These are phyloP conservation scores for Saccharomycopsis malanga DNA, from an alignment of 805 yeast species.

Conservation along the genomic window DNA sequence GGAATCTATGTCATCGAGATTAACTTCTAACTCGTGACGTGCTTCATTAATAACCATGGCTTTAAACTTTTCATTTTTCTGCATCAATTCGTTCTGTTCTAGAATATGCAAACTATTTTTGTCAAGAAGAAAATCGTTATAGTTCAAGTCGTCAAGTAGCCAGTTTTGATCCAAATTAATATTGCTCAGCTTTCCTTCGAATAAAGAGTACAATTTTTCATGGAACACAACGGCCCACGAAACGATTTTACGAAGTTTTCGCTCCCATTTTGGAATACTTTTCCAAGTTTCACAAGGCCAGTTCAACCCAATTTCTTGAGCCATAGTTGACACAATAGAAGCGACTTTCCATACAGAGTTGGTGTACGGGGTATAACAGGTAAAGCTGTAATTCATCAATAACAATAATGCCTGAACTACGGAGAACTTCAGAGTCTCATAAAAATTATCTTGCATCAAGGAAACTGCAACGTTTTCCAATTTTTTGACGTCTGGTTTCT, in stretches of 20 bases:
- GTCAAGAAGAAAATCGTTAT: slow-evolving; percentile 24
- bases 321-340: slow-evolving; percentile 24
- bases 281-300: slow-evolving; percentile 25
- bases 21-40: slow-evolving; percentile 14
- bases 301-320: slow-evolving; percentile 28
- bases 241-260: slow-evolving; percentile 25
- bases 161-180: slow-evolving; percentile 25
- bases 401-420: slow-evolving; percentile 36
- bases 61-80: slow-evolving; percentile 23
- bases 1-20: slow-evolving; percentile 8
- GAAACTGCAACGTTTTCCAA: slow-evolving; percentile 27
- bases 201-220: slow-evolving; percentile 27
- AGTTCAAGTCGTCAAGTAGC: slow-evolving; percentile 23
- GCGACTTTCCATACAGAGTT: slow-evolving; percentile 23
- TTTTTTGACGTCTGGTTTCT: slow-evolving; percentile 24
- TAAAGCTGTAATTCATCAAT: slow-evolving; percentile 26
- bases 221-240: slow-evolving; percentile 26
- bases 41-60: slow-evolving; percentile 18
- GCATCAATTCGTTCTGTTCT: slow-evolving; percentile 14
- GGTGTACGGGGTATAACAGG: slow-evolving; percentile 11
- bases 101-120: slow-evolving; percentile 18
- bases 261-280: slow-evolving; percentile 28
- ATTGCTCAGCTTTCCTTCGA: slow-evolving; percentile 26
- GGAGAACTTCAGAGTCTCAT: slow-evolving; percentile 29
- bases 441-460: slow-evolving; percentile 26